Evolutionary conservation across 179 eudicot species (phyloP).

Genomic region (Amaranthus tricolor): DNA sequence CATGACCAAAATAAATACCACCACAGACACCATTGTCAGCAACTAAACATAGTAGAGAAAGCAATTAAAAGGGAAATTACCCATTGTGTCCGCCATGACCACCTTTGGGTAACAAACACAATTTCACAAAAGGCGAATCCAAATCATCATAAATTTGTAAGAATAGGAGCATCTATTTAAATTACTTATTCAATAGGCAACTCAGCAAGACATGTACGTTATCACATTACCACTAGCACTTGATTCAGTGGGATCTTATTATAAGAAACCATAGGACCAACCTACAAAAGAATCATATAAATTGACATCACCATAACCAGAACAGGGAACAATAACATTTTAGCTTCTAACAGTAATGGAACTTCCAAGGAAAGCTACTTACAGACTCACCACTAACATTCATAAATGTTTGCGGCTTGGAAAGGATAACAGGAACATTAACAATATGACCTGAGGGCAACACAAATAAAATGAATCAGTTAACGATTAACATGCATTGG

Average conservation of each 20-base stretch:
- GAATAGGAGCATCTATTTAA: conserved; percentile 12
- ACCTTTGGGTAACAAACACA: conserved; percentile 88
- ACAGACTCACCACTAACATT: conserved; percentile 97
- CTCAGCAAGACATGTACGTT: conserved; percentile 7
- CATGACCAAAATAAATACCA: not conserved
- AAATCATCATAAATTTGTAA: conserved; percentile 83
- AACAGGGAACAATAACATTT: not conserved
- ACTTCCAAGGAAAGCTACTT: conserved; percentile 51
- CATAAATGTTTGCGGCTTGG: conserved; percentile 95
- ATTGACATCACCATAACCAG: conserved; percentile 7
- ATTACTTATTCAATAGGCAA: not conserved
- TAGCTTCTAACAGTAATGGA: not conserved
- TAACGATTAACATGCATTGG: not conserved
- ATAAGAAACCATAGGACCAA: conserved; percentile 86
- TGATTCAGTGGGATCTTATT: conserved; percentile 90
- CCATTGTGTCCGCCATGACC: conserved; percentile 99
- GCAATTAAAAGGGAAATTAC: conserved; percentile 34
- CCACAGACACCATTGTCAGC: not conserved
- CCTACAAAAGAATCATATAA: conserved; percentile 39
- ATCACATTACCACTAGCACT: conserved; percentile 75
- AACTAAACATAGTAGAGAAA: conserved; percentile 5
- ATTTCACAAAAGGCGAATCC: conserved; percentile 86
- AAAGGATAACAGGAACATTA: conserved; percentile 72
- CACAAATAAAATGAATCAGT: conserved; percentile 12
- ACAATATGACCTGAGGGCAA: conserved; percentile 62